Evolutionary conservation across 1,284 basidiomycete species (phyloP).

Genomic region (Microbotryum scabiosae): DNA sequence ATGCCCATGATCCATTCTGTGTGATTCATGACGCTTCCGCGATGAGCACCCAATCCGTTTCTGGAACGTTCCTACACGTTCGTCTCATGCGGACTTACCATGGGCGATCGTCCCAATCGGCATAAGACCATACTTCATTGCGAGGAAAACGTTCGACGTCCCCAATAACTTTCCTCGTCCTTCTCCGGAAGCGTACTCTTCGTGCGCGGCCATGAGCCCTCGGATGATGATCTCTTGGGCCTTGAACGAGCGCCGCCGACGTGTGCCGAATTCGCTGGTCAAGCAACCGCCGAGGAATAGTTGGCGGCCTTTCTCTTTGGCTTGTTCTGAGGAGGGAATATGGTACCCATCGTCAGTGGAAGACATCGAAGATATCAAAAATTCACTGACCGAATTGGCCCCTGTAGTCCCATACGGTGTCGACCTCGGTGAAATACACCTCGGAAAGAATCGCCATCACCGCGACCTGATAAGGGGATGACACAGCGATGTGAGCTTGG

Average conservation of each 20-base stretch:
- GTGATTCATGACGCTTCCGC: neutral
- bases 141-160: slow-evolving; percentile 69
- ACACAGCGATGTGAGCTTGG: neutral
- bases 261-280: slow-evolving; percentile 90
- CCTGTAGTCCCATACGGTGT: slow-evolving; percentile 73
- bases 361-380: neutral
- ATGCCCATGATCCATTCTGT: slow-evolving; percentile 93
- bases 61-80: too few species aligned
- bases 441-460: slow-evolving; percentile 45
- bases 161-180: slow-evolving; percentile 57
- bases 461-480: slow-evolving; percentile 36
- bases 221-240: slow-evolving; percentile 72
- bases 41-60: too few species aligned
- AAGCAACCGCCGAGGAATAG: slow-evolving; percentile 62
- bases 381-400: slow-evolving; percentile 57
- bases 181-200: slow-evolving; percentile 45
- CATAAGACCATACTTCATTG: slow-evolving; percentile 58
- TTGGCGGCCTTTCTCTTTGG: slow-evolving; percentile 60
- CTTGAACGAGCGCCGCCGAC: slow-evolving; percentile 69
- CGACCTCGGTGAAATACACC: slow-evolving; percentile 52
- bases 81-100: neutral
- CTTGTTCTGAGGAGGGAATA: slow-evolving; percentile 47
- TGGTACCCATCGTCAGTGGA: neutral
- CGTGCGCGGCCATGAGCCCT: slow-evolving; percentile 57
- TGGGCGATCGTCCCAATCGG: slow-evolving; percentile 47